phyloP scores from a whole-genome alignment of 768 basidiomycete genomes.

The Suillus weaverae region DNA sequence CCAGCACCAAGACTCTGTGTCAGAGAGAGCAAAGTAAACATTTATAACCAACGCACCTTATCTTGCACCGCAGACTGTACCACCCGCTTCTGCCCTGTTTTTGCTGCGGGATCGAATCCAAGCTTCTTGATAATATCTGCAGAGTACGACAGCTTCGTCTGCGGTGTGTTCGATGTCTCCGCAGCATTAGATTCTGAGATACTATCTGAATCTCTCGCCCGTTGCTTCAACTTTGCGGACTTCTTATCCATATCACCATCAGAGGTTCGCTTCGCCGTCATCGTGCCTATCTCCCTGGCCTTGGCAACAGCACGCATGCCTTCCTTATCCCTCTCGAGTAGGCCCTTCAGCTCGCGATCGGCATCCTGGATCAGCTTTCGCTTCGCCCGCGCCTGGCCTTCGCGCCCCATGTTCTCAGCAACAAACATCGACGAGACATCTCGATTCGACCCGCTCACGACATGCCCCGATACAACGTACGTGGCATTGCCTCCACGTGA shows the following conservation, averaged over 20 bases:
- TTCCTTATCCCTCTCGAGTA: constrained; percentile 65
- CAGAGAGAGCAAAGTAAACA: neutral
- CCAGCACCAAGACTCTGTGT: neutral
- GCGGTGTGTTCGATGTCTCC: constrained; percentile 7
- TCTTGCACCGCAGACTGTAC: constrained; percentile 46
- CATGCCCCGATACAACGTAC: constrained; percentile 80
- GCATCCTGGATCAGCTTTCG: constrained; percentile 59
- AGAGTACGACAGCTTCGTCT: constrained; percentile 55
- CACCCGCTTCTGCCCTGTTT: constrained; percentile 45
- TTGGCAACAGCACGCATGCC: constrained; percentile 65
- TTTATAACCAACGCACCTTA: constrained; percentile 47
- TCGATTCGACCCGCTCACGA: constrained; percentile 51
- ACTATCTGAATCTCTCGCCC: constrained; percentile 17
- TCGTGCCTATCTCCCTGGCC: constrained; percentile 50
- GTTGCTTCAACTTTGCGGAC: constrained; percentile 12
- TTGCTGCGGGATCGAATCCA: constrained; percentile 77
- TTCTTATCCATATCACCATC: constrained; percentile 16
- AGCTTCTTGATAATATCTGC: constrained; percentile 66
- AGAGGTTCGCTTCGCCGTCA: constrained; percentile 23
- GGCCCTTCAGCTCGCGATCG: constrained; percentile 58
- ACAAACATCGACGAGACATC: constrained; percentile 46
- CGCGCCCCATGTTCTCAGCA: constrained; percentile 74
- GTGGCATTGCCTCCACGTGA: constrained; percentile 47
- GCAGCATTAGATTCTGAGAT: constrained; percentile 19
- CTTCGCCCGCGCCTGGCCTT: constrained; percentile 74